Percentiles rank a stretch among this genome's conserved stretches.
These are phyloP conservation scores for Salinomyces thailandicus DNA, from an alignment of 2,329 filamentous ascomycete genomes.

Conservation along the genomic window DNA sequence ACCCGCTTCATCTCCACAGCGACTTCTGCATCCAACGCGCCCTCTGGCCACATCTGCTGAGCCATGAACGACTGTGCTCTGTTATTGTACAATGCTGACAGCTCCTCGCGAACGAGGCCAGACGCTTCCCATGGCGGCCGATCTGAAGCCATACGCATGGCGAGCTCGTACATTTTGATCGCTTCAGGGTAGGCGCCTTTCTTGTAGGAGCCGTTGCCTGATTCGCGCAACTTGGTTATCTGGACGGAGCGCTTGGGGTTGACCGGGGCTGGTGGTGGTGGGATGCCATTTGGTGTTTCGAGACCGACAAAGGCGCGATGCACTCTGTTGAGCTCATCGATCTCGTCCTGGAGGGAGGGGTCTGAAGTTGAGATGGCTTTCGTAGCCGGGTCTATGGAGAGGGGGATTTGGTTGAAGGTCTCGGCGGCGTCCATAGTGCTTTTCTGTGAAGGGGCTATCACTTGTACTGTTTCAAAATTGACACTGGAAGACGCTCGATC, in stretches of 20 bases:
- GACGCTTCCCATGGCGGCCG: constrained; percentile 83
- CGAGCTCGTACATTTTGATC: constrained; percentile 70
- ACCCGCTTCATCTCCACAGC: constrained; percentile 79
- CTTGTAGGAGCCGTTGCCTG: constrained; percentile 72
- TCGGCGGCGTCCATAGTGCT: constrained; percentile 34
- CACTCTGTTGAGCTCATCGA: constrained; percentile 65
- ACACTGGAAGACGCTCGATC: no score
- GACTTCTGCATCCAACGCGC: constrained; percentile 73
- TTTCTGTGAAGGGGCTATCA: no score
- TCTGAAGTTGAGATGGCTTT: constrained; percentile 55
- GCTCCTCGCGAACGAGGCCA: constrained; percentile 73
- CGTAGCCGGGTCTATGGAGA: constrained; percentile 69
- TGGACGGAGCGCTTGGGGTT: constrained; percentile 85
- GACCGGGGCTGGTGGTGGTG: constrained; percentile 78
- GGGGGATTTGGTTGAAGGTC: constrained; percentile 71
- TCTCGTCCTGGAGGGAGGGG: constrained; percentile 35
- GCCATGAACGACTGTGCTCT: constrained; percentile 85
- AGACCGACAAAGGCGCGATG: constrained; percentile 62
- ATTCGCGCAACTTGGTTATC: constrained; percentile 83
- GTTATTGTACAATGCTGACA: constrained; percentile 70
- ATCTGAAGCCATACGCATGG: constrained; percentile 75
- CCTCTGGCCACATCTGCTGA: constrained; percentile 71
- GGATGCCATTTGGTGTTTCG: constrained; percentile 52
- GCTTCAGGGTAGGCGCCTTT: constrained; percentile 67
- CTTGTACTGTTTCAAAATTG: no score